Conservation (phyloP, 1,139 yeast species). For the Yamadazyma jaroonii region DNA sequence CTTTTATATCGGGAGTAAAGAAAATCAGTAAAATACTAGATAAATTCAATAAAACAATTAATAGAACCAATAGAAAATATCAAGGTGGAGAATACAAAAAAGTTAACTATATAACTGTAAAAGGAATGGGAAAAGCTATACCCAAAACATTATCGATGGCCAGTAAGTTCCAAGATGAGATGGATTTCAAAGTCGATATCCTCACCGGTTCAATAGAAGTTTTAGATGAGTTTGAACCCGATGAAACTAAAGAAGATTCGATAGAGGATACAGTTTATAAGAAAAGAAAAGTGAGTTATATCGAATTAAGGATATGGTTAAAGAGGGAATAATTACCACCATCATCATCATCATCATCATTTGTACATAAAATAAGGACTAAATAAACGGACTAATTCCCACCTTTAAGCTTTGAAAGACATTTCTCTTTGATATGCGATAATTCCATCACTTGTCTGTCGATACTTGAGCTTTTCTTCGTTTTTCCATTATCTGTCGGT, state of each 20-base stretch:
- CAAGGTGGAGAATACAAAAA: constrained; percentile 38
- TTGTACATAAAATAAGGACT: neutral
- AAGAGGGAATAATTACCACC: constrained; percentile 24
- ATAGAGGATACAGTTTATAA: constrained; percentile 40
- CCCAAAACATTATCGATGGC: constrained; percentile 51
- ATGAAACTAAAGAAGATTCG: constrained; percentile 27
- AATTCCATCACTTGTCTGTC: constrained; percentile 49
- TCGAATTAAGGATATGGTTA: constrained; percentile 54
- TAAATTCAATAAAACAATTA: constrained; percentile 28
- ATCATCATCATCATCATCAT: neutral
- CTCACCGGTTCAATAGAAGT: constrained; percentile 60
- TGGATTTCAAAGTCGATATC: constrained; percentile 48
- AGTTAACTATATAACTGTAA: constrained; percentile 45
- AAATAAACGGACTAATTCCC: too few species aligned
- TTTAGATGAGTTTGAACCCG: constrained; percentile 51
- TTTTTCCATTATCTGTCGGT: constrained; percentile 18
- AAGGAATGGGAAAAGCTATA: constrained; percentile 71
- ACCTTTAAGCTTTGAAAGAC: constrained; percentile 18
- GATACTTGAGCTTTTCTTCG: constrained; percentile 31
- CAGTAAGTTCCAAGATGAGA: constrained; percentile 43
- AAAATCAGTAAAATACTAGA: constrained; percentile 48
- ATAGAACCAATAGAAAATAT: constrained; percentile 28
- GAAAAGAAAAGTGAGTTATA: constrained; percentile 55
- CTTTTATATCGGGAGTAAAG: constrained; percentile 62
- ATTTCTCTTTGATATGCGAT: constrained; percentile 37